Evolutionary conservation across 495 filamentous ascomycete genomes (phyloP), one percentile per base, ranked within the genome.

Genomic region (Penicillium salamii): DNA sequence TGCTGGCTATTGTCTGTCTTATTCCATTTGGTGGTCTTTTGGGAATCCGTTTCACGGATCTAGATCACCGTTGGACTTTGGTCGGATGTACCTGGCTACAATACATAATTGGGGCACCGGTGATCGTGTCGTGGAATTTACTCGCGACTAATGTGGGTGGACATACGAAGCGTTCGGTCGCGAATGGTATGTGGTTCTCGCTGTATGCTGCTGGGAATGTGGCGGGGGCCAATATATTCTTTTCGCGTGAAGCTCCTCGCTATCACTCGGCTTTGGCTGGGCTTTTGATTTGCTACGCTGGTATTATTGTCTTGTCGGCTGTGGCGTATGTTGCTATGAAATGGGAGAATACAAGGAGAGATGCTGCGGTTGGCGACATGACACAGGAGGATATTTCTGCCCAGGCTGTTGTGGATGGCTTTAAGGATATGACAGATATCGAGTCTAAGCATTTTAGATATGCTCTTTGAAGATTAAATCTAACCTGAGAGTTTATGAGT

Each of bases 101-200:
- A 39, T 65, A 66, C 31, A 59, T 72, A 15, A 28, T 77, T 18
- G 75, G 75, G 2, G 66, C 74, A 1, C 73, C 75, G 0, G 66
- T 78, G 28, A 80, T 84, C 11, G 68, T 79, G 1, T 63, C 78
- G 1, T 74, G 83, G 49, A 77, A 75, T n/a, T 48, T 84, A 2
- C 78, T 84, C 12, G 71, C 71, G 0, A 79, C 74, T 7, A 86
- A 87, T 44, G 70, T 86, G 2, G 80, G 80, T 1, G 83, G 83
- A 7, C 85, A 85, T 61, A 86, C 83, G 7, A 88, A 88, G 59
- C 81, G 85, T 41, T 70, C 71, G 1, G 53, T 74, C 14, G 69
- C 72, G 5, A 74, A 69, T 40, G 75, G 72, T 5, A 36, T 71
- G 0, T 72, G 62, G 63, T 66, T 69, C 46, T 57, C 59, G 1